Conservation (phyloP, 306 rosid species). For the Carpinus viminea region DNA sequence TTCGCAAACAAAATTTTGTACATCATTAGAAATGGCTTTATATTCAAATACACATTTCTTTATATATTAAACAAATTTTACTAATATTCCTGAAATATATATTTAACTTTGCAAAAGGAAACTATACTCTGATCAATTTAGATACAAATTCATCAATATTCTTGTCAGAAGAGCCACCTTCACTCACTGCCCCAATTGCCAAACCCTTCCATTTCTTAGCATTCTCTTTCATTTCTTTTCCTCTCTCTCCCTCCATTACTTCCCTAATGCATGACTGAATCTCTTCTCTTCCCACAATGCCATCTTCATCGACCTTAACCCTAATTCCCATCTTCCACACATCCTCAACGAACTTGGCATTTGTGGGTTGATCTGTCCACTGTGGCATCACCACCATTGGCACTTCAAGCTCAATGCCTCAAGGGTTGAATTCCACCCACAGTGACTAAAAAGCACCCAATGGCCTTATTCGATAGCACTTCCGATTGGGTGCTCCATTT, state of each 20-base stretch:
- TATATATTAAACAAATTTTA: background rate
- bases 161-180: conserved; percentile 4
- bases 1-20: no score
- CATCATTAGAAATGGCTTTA: no score
- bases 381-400: conserved; percentile 27
- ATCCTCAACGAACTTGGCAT: conserved; percentile 19
- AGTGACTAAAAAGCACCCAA: conserved; percentile 14
- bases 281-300: conserved; percentile 9
- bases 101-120: background rate
- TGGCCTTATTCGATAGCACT: conserved; percentile 8
- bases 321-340: background rate
- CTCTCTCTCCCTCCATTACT: conserved; percentile 6
- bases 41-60: no score
- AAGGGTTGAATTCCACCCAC: conserved; percentile 21
- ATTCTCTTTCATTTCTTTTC: background rate
- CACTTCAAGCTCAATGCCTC: conserved; percentile 24
- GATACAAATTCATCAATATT: conserved; percentile 1
- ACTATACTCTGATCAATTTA: background rate
- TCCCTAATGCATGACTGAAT: background rate
- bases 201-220: background rate
- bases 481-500: conserved; percentile 19
- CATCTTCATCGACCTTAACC: background rate
- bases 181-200: background rate
- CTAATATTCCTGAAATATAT: no score
- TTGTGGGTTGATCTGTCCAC: conserved; percentile 22